Percentiles rank a stretch among this genome's conserved stretches.
Evolutionary conservation across 495 filamentous ascomycete genomes (phyloP).

Genomic region (Xylaria flabelliformis): DNA sequence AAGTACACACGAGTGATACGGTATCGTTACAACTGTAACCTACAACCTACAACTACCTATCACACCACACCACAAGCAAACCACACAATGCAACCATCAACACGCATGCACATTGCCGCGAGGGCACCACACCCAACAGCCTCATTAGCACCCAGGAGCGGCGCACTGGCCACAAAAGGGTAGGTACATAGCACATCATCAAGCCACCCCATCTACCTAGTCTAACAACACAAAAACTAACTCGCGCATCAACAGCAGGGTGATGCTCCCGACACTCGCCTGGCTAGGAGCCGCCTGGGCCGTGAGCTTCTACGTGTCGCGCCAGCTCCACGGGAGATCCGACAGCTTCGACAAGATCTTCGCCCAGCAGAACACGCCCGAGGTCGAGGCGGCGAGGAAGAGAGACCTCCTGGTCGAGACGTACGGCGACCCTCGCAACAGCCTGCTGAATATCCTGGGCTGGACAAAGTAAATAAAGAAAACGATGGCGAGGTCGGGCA

Average conservation of each 20-base stretch:
- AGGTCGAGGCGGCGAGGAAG: slow-evolving; percentile 42
- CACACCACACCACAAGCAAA: background rate
- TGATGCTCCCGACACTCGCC: slow-evolving; percentile 27
- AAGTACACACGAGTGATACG: background rate
- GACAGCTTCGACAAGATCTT: slow-evolving; percentile 48
- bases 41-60: background rate
- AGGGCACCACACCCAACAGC: background rate
- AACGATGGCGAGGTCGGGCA: too few relatives aligned
- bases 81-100: slow-evolving; percentile 26
- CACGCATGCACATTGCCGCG: slow-evolving; percentile 16
- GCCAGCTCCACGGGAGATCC: slow-evolving; percentile 42
- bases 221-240: background rate
- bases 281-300: slow-evolving; percentile 37
- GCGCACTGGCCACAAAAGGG: slow-evolving; percentile 32
- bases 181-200: slow-evolving; percentile 13
- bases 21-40: background rate
- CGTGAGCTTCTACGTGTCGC: slow-evolving; percentile 41
- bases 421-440: slow-evolving; percentile 49
- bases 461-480: slow-evolving; percentile 35
- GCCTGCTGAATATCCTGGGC: slow-evolving; percentile 46
- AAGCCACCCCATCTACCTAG: too few relatives aligned
- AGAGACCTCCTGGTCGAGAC: slow-evolving; percentile 38
- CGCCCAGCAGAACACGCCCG: slow-evolving; percentile 48
- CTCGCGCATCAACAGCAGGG: background rate
- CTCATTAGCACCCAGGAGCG: slow-evolving; percentile 27